Evolutionary conservation across 2,329 filamentous ascomycete genomes (phyloP).

Genomic region (Aspergillus novofumigatus): DNA sequence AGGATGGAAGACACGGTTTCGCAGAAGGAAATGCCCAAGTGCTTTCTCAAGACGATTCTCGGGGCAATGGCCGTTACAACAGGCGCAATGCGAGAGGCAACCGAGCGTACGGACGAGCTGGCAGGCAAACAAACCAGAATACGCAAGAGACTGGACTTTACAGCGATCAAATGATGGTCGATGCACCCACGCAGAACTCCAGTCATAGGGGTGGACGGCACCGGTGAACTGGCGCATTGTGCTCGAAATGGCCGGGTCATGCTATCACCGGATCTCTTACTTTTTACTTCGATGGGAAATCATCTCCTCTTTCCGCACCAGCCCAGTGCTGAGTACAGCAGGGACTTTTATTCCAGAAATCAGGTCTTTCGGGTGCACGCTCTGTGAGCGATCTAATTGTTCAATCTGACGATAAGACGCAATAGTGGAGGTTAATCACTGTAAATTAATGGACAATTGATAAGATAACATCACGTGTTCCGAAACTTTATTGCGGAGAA

Average conservation of each 20-base stretch:
- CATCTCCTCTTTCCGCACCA: background rate
- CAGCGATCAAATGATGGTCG: conserved; percentile 40
- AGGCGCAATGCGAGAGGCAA: conserved; percentile 11
- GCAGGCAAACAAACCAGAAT: conserved; percentile 8
- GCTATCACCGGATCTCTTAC: background rate
- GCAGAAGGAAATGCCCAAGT: conserved; percentile 18
- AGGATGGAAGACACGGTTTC: conserved; percentile 40
- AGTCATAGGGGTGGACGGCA: conserved; percentile 17
- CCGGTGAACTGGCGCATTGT: conserved; percentile 6
- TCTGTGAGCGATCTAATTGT: background rate
- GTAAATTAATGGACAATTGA: background rate
- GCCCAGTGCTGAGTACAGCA: background rate
- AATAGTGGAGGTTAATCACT: background rate
- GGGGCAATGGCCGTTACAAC: conserved; percentile 11
- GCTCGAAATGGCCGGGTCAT: background rate
- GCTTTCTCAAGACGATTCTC: background rate
- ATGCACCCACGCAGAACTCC: conserved; percentile 26
- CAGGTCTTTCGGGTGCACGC: background rate
- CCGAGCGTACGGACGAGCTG: conserved; percentile 7
- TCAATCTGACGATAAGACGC: background rate
- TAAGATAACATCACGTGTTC: conserved; percentile 8
- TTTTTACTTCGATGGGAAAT: background rate
- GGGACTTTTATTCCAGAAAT: background rate
- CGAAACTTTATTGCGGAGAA: background rate
- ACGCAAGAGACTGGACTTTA: conserved; percentile 27